phyloP scores from a whole-genome alignment of 345 rosid species.

The Microthlaspi erraticum region DNA sequence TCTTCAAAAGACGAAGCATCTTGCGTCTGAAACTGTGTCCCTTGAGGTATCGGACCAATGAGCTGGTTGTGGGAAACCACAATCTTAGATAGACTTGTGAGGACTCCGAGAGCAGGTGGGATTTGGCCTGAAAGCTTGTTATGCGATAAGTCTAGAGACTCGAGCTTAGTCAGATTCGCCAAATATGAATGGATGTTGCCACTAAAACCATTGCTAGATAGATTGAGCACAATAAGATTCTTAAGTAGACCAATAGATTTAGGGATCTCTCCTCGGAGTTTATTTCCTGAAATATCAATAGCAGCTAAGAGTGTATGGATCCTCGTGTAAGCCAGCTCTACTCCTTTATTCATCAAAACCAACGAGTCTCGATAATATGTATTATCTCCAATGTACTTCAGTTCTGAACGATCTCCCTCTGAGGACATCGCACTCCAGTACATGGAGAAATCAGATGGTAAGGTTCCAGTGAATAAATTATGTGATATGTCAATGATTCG shows the following conservation, averaged over 20 bases:
- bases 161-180: not conserved
- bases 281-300: conserved; percentile 15
- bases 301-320: conserved; percentile 3
- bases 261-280: not conserved
- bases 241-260: conserved; percentile 26
- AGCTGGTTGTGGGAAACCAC: not conserved
- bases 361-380: not conserved
- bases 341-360: conserved; percentile 3
- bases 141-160: conserved; percentile 11
- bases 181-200: not conserved
- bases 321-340: not conserved
- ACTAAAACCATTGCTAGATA: not conserved
- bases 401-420: not conserved
- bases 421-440: not conserved
- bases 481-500: conserved; percentile 1
- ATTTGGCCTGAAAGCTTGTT: conserved; percentile 30
- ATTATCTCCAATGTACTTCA: conserved; percentile 15
- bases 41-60: not conserved
- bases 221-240: not conserved
- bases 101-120: not conserved
- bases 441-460: not conserved
- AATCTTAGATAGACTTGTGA: not conserved
- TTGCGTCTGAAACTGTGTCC: conserved; percentile 5
- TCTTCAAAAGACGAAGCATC: conserved; percentile 8
- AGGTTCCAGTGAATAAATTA: not conserved